phyloP scores from a whole-genome alignment of 371 early-diverging fungal species.

The Mucor circinelloides region DNA sequence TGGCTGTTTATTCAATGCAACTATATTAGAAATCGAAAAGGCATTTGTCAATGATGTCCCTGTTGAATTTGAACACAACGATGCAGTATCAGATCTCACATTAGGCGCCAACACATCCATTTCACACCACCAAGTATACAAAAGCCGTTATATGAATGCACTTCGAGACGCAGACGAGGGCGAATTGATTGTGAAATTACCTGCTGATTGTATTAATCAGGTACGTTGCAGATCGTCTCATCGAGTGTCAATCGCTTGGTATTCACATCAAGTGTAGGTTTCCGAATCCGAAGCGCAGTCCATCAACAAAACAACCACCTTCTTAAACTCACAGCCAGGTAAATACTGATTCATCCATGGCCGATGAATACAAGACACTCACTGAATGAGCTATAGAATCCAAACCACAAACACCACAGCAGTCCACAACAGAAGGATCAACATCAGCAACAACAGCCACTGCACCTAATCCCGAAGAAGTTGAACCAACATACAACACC shows the following conservation, averaged over 20 bases:
- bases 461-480: not conserved
- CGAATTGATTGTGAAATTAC: conserved; percentile 66
- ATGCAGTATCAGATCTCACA: conserved; percentile 55
- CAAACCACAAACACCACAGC: not conserved
- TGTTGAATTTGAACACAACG: conserved; percentile 56
- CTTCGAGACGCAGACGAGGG: conserved; percentile 69
- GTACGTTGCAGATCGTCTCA: conserved; percentile 6
- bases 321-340: conserved; percentile 10
- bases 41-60: conserved; percentile 58
- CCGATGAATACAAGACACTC: conserved; percentile 5
- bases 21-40: conserved; percentile 54
- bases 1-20: not conserved
- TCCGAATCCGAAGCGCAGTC: conserved; percentile 32
- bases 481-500: conserved; percentile 35
- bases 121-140: conserved; percentile 61
- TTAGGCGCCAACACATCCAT: conserved; percentile 52
- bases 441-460: not conserved
- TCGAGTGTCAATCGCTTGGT: not conserved
- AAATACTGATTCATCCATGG: conserved; percentile 20
- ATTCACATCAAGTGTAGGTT: conserved; percentile 22
- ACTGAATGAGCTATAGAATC: not conserved
- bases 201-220: conserved; percentile 49
- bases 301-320: conserved; percentile 15
- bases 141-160: conserved; percentile 59
- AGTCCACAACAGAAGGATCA: not conserved